Evolutionary conservation across 2,329 filamentous ascomycete species (phyloP).

Genomic region (Nannizziopsis arthrosporioides): DNA sequence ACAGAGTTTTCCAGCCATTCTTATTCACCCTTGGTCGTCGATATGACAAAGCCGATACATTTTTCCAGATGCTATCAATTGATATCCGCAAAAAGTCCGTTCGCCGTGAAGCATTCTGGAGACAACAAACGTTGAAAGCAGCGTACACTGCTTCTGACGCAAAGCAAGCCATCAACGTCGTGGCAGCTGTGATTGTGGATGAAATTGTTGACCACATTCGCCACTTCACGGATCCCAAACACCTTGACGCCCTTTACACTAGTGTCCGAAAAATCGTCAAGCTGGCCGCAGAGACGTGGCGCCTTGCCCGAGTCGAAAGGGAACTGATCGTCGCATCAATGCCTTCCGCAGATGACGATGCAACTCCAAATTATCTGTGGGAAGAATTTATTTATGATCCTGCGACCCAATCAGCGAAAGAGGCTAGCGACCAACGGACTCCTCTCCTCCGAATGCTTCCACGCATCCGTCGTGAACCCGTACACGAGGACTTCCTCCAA

Average conservation of each 20-base stretch:
- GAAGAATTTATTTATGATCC: slow-evolving; percentile 23
- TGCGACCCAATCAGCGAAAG: neutral
- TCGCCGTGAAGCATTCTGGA: slow-evolving; percentile 47
- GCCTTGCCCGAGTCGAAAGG: slow-evolving; percentile 46
- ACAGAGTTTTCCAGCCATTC: slow-evolving; percentile 47
- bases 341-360: slow-evolving; percentile 31
- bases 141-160: slow-evolving; percentile 46
- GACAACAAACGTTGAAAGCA: slow-evolving; percentile 47
- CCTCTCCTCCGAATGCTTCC: slow-evolving; percentile 43
- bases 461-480: slow-evolving; percentile 41
- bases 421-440: slow-evolving; percentile 4
- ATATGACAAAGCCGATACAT: slow-evolving; percentile 45
- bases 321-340: slow-evolving; percentile 44
- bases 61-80: slow-evolving; percentile 44
- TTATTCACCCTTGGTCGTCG: slow-evolving; percentile 44
- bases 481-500: slow-evolving; percentile 35
- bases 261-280: slow-evolving; percentile 46
- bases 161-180: slow-evolving; percentile 45
- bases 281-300: slow-evolving; percentile 47
- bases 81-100: slow-evolving; percentile 47
- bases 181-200: slow-evolving; percentile 44
- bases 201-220: slow-evolving; percentile 46
- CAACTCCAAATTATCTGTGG: slow-evolving; percentile 28
- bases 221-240: slow-evolving; percentile 41
- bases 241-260: slow-evolving; percentile 40